phyloP scores from a whole-genome alignment of 257 asterid species.

The Solanum clarkiae region DNA sequence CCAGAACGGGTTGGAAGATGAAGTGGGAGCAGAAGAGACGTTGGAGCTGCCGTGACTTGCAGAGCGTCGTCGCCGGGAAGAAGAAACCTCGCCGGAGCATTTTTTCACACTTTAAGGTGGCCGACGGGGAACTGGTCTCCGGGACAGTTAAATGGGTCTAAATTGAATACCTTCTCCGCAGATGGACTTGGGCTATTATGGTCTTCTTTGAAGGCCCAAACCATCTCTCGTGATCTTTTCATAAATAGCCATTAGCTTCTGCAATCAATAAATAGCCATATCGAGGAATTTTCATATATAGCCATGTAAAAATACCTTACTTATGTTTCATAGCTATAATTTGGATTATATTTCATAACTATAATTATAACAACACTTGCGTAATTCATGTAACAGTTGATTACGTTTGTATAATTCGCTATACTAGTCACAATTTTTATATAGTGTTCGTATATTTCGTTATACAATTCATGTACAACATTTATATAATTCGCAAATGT shows the following conservation, averaged over 20 bases:
- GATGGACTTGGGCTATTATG: neutral
- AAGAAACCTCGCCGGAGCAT: neutral
- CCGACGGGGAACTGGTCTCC: neutral
- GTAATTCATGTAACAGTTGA: too few relatives aligned
- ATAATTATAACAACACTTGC: too few relatives aligned
- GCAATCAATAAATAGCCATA: neutral
- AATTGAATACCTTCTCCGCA: neutral
- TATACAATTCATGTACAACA: too few relatives aligned
- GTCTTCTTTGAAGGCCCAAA: neutral
- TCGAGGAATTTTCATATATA: neutral
- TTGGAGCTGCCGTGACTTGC: slow-evolving; percentile 22
- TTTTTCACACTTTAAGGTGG: neutral
- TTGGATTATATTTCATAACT: too few relatives aligned
- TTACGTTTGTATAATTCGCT: too few relatives aligned
- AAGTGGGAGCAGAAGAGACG: slow-evolving; percentile 1
- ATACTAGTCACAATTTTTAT: too few relatives aligned
- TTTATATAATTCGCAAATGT: too few relatives aligned
- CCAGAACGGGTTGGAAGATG: neutral
- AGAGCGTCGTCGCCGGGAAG: neutral
- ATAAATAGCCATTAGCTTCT: neutral
- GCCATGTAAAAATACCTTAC: too few relatives aligned
- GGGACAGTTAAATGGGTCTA: neutral
- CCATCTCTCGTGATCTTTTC: neutral
- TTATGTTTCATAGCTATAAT: too few relatives aligned
- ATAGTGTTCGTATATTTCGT: too few relatives aligned